phyloP scores from a whole-genome alignment of 148 eudicot species.

The Chenopodium album region DNA sequence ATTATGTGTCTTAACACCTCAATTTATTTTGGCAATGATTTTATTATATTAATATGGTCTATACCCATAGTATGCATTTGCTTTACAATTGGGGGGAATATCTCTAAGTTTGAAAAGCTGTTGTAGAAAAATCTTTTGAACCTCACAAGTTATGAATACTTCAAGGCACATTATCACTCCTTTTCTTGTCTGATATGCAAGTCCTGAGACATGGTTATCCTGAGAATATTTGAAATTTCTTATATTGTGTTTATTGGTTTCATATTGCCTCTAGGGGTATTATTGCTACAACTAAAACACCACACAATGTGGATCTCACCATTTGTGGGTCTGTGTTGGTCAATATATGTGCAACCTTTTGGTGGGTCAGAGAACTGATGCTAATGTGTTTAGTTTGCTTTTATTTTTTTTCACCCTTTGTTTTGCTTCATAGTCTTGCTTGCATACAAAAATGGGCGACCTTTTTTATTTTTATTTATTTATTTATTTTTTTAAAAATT shows the following conservation, averaged over 20 bases:
- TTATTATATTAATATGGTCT: background rate
- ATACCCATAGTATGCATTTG: background rate
- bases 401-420: background rate
- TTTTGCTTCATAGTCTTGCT: background rate
- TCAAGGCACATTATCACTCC: background rate
- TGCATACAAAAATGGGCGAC: background rate
- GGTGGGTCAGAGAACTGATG: background rate
- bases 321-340: background rate
- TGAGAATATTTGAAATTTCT: background rate
- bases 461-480: no score
- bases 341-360: background rate
- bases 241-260: background rate
- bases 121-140: background rate
- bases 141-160: background rate
- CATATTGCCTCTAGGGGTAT: background rate
- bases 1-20: background rate
- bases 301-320: background rate
- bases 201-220: background rate
- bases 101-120: background rate
- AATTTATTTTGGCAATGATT: background rate
- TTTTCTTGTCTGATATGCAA: background rate
- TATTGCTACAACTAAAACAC: background rate
- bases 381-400: background rate
- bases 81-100: background rate
- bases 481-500: no score